phyloP scores from a whole-genome alignment of 352 stramenopile species.

The Elongisporangium prolatum region DNA sequence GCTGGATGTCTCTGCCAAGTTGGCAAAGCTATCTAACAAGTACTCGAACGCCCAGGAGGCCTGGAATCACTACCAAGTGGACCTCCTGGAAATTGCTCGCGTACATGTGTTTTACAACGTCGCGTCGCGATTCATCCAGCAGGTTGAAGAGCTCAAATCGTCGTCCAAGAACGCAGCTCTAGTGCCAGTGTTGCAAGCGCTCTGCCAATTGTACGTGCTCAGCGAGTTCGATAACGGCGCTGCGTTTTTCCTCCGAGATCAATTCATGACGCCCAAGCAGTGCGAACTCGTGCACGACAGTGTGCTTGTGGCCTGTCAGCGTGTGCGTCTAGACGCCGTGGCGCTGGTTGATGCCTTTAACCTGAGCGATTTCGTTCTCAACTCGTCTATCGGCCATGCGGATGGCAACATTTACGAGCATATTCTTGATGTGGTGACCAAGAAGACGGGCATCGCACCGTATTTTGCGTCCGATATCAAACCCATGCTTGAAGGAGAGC shows the following conservation, averaged over 20 bases:
- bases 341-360: conserved; percentile 73
- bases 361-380: conserved; percentile 61
- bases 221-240: conserved; percentile 55
- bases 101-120: conserved; percentile 79
- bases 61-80: conserved; percentile 69
- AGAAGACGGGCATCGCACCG: conserved; percentile 32
- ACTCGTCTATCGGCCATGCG: conserved; percentile 53
- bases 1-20: conserved; percentile 30
- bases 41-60: conserved; percentile 28
- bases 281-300: conserved; percentile 38
- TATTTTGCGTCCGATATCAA: conserved; percentile 61
- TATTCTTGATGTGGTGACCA: conserved; percentile 36
- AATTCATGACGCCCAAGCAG: conserved; percentile 53
- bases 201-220: conserved; percentile 78
- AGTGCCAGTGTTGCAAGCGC: conserved; percentile 41
- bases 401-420: conserved; percentile 77
- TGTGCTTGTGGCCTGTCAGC: conserved; percentile 35
- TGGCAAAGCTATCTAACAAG: conserved; percentile 16
- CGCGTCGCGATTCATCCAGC: conserved; percentile 46
- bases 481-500: conserved; percentile 50
- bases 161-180: conserved; percentile 18
- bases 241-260: conserved; percentile 52
- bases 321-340: conserved; percentile 56
- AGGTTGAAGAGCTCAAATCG: conserved; percentile 42
- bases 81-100: conserved; percentile 62